phyloP scores from a whole-genome alignment of 352 stramenopile species.

The Peronospora destructor region DNA sequence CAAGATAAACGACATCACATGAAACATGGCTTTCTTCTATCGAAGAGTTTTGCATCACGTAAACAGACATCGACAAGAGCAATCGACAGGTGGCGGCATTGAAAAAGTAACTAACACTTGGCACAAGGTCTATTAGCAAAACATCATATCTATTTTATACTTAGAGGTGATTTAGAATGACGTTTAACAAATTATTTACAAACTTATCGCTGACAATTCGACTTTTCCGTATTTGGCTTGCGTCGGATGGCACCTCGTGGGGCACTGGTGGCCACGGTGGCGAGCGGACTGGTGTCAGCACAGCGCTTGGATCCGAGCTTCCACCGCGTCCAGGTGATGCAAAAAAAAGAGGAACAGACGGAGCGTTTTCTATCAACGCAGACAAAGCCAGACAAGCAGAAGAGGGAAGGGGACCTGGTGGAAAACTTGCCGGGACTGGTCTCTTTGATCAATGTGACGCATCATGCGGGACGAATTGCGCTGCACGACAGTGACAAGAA shows the following conservation, averaged over 20 bases:
- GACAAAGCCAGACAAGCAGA: constrained; percentile 6
- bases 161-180: not conserved
- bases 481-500: constrained; percentile 44
- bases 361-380: constrained; percentile 5
- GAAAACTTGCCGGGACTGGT: constrained; percentile 46
- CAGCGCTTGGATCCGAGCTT: constrained; percentile 29
- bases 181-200: not conserved
- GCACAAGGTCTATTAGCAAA: no score
- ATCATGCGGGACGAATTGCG: constrained; percentile 58
- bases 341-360: not conserved
- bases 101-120: no score
- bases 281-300: constrained; percentile 8
- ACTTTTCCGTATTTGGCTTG: not conserved
- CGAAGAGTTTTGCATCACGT: constrained; percentile 93
- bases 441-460: constrained; percentile 41
- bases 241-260: constrained; percentile 2
- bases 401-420: constrained; percentile 35
- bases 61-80: constrained; percentile 94
- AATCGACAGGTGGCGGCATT: constrained; percentile 86
- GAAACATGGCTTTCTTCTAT: constrained; percentile 61
- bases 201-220: not conserved
- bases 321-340: not conserved
- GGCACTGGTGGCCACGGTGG: constrained; percentile 6
- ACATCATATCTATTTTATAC: no score
- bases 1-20: constrained; percentile 70